Evolutionary conservation across 2,329 filamentous ascomycete species (phyloP), one percentile per base, ranked within the genome.

Genomic region (Colletotrichum orbiculare): DNA sequence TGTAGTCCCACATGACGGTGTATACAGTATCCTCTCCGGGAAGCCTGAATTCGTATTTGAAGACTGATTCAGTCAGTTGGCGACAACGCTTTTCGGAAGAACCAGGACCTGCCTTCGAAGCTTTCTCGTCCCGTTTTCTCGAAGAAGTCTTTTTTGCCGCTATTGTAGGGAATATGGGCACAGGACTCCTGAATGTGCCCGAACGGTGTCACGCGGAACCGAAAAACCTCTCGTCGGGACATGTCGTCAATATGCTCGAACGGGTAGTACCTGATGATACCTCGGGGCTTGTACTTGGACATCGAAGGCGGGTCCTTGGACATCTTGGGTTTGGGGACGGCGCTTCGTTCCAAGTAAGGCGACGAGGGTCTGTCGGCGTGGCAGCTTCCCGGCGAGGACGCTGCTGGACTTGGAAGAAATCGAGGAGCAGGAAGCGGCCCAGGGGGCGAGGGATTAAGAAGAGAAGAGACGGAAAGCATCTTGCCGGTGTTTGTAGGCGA

Each of bases 1-100:
- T 95, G 80, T 97, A 97, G 77, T 99, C 96, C 96, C 96, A 99
- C 87, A 97, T 94, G 66, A 98, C 89, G 1, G 87, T 87, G 75
- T 91, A 94, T 56, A 86, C 83, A 68, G 83, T 85, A 2, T 89
- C 85, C 49, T 91, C 86, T 10, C 84, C 87, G 0, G 91, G 91
- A 4, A 91, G 75, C 70, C 83, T 86, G 82, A 96, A 97, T 41
- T 87, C 88, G 77, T 97, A 98, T 71, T 94, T 88, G 75, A 94
- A 94, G 34, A 93, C 92, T 96, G 67, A 49, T 56, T 45, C 13
- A n/a, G 6, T 47, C 33, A 37, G 17, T 67, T 54, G 66, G 66
- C 35, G 34, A 54, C 41, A 11, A 11, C 25, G 8, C 13, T 33
- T 43, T 54, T 45, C 41, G 35, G 9, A 52, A 50, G 43, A 13